Evolutionary conservation across 129 eudicot species (phyloP).

Genomic region (Solidago caesia): DNA sequence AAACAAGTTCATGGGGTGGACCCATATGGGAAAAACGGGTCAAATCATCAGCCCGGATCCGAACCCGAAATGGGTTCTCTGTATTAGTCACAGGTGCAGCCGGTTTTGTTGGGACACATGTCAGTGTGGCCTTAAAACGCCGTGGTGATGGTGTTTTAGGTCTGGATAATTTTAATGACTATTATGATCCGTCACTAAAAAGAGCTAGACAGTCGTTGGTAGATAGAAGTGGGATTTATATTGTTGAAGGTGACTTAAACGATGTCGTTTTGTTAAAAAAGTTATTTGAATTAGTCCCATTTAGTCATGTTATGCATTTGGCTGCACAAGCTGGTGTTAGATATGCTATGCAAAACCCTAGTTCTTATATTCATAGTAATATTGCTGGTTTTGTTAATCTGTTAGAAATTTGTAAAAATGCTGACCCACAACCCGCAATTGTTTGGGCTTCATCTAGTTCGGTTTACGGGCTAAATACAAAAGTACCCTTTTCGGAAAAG

Average conservation of each 20-base stretch:
- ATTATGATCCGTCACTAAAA: constrained; percentile 70
- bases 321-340: constrained; percentile 93
- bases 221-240: constrained; percentile 57
- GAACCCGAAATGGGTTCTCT: constrained; percentile 56
- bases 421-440: constrained; percentile 79
- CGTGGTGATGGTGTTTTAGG: constrained; percentile 88
- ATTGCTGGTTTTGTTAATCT: constrained; percentile 77
- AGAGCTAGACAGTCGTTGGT: constrained; percentile 61
- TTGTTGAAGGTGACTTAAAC: constrained; percentile 81
- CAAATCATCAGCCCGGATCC: constrained; percentile 54
- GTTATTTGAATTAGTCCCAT: constrained; percentile 56
- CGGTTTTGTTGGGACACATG: constrained; percentile 87
- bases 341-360: constrained; percentile 81
- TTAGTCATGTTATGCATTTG: constrained; percentile 82
- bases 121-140: constrained; percentile 64
- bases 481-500: constrained; percentile 78
- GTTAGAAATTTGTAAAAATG: constrained; percentile 70
- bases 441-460: constrained; percentile 90
- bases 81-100: constrained; percentile 86
- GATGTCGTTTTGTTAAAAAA: constrained; percentile 50
- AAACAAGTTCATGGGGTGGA: constrained; percentile 59
- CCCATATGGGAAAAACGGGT: constrained; percentile 69
- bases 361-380: constrained; percentile 68
- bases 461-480: constrained; percentile 73
- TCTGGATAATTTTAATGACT: constrained; percentile 70